These are phyloP conservation scores for Melampsora occidentalis DNA, from an alignment of 1,284 basidiomycete genomes.

Conservation along the genomic window DNA sequence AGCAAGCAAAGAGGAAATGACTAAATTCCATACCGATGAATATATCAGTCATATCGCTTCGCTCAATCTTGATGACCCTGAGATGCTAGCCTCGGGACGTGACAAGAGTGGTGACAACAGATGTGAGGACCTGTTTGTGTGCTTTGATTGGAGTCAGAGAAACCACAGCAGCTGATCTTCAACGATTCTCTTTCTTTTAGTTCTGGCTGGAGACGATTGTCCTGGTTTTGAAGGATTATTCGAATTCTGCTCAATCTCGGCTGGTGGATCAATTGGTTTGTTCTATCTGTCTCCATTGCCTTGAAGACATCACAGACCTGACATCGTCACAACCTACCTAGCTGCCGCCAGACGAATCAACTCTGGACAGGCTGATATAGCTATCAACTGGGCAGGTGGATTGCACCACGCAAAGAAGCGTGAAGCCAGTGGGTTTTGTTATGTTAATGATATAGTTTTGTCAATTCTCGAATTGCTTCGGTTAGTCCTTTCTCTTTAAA, in stretches of 20 bases:
- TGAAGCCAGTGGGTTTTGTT: conserved; percentile 94
- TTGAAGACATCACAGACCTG: neutral
- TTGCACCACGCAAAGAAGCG: conserved; percentile 97
- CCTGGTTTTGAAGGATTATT: conserved; percentile 94
- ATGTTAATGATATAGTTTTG: conserved; percentile 86
- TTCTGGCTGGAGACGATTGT: conserved; percentile 89
- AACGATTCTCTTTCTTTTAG: neutral
- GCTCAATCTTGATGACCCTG: conserved; percentile 70
- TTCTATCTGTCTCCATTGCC: neutral
- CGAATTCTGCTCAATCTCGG: conserved; percentile 94
- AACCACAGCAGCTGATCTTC: neutral
- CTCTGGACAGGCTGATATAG: conserved; percentile 79
- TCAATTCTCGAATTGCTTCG: conserved; percentile 82
- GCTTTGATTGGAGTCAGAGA: neutral
- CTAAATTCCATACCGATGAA: conserved; percentile 94
- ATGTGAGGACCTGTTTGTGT: conserved; percentile 53
- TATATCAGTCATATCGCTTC: conserved; percentile 85
- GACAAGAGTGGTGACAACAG: conserved; percentile 56
- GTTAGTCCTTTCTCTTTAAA: conserved; percentile 55
- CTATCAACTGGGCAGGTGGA: conserved; percentile 96
- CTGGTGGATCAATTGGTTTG: conserved; percentile 65
- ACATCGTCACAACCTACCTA: conserved; percentile 49
- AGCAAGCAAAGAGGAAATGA: conserved; percentile 77
- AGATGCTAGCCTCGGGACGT: conserved; percentile 64
- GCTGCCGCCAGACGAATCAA: conserved; percentile 79